These are phyloP conservation scores for Moniliella sp. DNA, from an alignment of 1,284 basidiomycete species.

Conservation along the genomic window DNA sequence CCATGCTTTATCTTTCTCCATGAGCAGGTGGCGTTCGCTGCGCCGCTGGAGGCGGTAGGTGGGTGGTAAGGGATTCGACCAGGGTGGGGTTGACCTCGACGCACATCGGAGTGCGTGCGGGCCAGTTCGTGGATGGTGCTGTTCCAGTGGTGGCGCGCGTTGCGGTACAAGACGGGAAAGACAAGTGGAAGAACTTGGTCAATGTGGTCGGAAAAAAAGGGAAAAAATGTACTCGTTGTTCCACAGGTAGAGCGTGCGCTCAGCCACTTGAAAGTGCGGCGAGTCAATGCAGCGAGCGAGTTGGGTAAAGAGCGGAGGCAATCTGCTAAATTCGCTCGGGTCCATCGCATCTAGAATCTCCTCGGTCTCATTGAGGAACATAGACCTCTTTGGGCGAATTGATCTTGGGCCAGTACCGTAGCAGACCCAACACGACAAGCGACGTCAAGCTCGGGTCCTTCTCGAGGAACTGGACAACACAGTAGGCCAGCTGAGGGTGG, in stretches of 20 bases:
- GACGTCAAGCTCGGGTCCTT: constrained; percentile 81
- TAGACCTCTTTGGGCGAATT: constrained; percentile 99
- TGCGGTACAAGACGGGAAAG: constrained; percentile 88
- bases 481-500: constrained; percentile 93
- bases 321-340: constrained; percentile 84
- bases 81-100: constrained; percentile 97
- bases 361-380: constrained; percentile 98
- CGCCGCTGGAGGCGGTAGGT: too few relatives aligned
- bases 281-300: constrained; percentile 91
- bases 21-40: too few relatives aligned
- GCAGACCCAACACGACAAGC: constrained; percentile 77
- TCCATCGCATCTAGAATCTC: constrained; percentile 97
- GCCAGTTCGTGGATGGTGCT: constrained; percentile 96
- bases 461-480: constrained; percentile 94
- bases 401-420: constrained; percentile 97
- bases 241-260: constrained; percentile 34
- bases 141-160: constrained; percentile 96
- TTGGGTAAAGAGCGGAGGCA: constrained; percentile 83
- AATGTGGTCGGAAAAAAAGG: constrained; percentile 90
- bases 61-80: too few relatives aligned
- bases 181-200: constrained; percentile 75
- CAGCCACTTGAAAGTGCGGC: constrained; percentile 73
- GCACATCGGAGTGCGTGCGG: constrained; percentile 83
- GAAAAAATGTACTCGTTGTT: constrained; percentile 98
- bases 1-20: too few relatives aligned